phyloP scores from a whole-genome alignment of 805 yeast species.

The Lipomyces spencermartinsiae region DNA sequence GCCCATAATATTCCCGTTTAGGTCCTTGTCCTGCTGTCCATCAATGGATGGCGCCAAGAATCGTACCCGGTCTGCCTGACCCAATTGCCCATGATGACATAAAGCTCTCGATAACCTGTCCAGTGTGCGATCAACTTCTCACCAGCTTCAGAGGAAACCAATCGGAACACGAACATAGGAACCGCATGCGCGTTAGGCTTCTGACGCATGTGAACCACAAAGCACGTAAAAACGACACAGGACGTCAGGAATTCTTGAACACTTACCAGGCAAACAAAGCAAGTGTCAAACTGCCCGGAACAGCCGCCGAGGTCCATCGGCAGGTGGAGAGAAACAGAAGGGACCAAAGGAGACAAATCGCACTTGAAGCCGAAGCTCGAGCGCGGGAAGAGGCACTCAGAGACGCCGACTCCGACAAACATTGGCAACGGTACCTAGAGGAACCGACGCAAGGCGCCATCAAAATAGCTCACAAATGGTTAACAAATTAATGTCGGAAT shows the following conservation, averaged over 20 bases:
- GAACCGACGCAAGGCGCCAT: too few species aligned
- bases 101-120: neutral
- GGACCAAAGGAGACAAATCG: neutral
- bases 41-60: neutral
- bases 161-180: neutral
- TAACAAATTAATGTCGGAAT: too few species aligned
- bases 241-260: neutral
- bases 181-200: neutral
- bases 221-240: neutral
- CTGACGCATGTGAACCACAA: neutral
- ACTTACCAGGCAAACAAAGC: neutral
- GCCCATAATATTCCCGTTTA: too few species aligned
- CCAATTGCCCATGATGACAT: neutral
- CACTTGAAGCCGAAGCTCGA: neutral
- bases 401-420: too few species aligned
- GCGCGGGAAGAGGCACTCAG: too few species aligned
- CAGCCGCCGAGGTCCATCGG: neutral
- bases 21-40: neutral
- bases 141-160: neutral
- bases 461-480: too few species aligned
- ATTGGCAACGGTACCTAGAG: too few species aligned
- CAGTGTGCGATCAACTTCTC: neutral
- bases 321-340: constrained; percentile 2
- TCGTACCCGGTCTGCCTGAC: constrained; percentile 1
- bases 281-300: constrained; percentile 1